These are phyloP conservation scores for Ampelocalamus luodianensis DNA, from an alignment of 176 grass and related monocot species.

Conservation along the genomic window DNA sequence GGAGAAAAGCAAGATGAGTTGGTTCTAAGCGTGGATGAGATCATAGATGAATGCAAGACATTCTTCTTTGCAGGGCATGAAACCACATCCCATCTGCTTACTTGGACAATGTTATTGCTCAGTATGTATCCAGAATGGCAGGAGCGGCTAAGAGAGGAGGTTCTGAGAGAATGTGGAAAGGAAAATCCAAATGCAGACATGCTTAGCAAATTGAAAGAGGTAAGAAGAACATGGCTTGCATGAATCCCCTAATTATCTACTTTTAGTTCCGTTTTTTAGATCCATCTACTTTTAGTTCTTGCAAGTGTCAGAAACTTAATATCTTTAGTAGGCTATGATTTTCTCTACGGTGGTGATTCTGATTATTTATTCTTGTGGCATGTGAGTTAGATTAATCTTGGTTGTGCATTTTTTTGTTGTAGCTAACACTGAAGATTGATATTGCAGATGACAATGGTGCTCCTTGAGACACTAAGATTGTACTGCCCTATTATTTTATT, in stretches of 20 bases:
- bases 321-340: background rate
- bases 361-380: background rate
- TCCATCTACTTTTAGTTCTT: background rate
- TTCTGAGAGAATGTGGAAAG: conserved; percentile 48
- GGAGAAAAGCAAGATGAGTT: conserved; percentile 11
- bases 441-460: conserved; percentile 49
- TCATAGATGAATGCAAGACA: conserved; percentile 71
- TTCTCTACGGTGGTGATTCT: background rate
- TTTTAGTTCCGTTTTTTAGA: too few species aligned
- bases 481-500: conserved; percentile 15
- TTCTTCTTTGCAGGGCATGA: conserved; percentile 76
- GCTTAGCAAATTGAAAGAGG: conserved; percentile 58
- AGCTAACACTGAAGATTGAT: background rate
- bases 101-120: conserved; percentile 64
- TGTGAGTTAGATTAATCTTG: background rate
- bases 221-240: background rate
- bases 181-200: conserved; percentile 51
- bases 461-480: conserved; percentile 44
- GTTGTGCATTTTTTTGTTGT: background rate
- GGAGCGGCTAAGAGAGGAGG: conserved; percentile 58
- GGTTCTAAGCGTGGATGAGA: conserved; percentile 51
- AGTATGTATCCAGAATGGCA: conserved; percentile 62
- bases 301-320: background rate
- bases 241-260: background rate
- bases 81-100: conserved; percentile 62